Percentiles rank a stretch among this genome's conserved stretches.
These are phyloP conservation scores for Iris pallida DNA, from an alignment of 116 monocot genomes.

Conservation along the genomic window DNA sequence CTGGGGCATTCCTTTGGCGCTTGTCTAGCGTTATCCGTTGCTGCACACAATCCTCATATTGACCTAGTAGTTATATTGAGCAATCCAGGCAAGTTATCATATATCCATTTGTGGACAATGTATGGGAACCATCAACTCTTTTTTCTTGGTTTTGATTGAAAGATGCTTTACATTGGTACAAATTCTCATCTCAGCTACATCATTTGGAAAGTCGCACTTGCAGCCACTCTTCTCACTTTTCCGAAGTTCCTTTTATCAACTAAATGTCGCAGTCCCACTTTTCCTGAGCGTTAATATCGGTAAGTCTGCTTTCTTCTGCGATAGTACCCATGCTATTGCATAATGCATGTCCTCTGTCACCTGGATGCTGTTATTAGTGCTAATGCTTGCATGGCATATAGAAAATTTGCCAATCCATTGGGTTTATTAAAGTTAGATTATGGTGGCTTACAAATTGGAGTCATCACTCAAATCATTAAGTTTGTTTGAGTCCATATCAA, in stretches of 20 bases:
- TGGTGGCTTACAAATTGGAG: no score
- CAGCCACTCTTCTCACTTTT: constrained; percentile 17
- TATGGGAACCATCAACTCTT: neutral
- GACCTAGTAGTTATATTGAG: constrained; percentile 39
- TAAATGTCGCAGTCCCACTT: constrained; percentile 3
- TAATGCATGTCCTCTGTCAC: no score
- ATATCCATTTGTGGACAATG: neutral
- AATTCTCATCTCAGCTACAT: constrained; percentile 35
- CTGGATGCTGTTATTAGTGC: neutral
- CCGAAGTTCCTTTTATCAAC: constrained; percentile 5
- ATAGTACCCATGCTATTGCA: no score
- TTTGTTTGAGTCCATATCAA: no score
- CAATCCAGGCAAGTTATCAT: constrained; percentile 44
- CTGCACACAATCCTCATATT: constrained; percentile 48
- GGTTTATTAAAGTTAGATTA: no score
- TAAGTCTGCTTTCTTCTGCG: constrained; percentile 5
- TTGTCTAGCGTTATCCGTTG: constrained; percentile 53
- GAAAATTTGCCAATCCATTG: no score
- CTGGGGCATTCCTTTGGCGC: constrained; percentile 52
- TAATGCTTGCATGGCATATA: no score
- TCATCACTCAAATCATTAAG: no score
- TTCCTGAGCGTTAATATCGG: constrained; percentile 28
- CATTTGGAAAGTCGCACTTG: constrained; percentile 31
- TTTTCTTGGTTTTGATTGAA: neutral
- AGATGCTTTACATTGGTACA: neutral